Base-by-base conservation (phyloP, 164 flowering plant species). In the Aristolochia contorta region DNA sequence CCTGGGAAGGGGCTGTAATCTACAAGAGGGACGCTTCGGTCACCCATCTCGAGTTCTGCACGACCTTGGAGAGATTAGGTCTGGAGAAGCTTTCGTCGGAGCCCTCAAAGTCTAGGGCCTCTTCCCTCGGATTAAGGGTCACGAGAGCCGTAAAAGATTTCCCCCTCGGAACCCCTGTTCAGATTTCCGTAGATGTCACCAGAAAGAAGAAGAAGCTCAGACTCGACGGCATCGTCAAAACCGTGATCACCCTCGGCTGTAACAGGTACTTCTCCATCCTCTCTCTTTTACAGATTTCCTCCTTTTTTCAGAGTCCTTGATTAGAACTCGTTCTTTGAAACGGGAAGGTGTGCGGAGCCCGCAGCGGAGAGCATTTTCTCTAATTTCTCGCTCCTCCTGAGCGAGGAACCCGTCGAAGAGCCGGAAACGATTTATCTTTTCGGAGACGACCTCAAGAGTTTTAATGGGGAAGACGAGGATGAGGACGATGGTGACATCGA, bases 1-100 rank as follows among this genome's bases (percentile, higher is more conserved):
- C 97, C 16, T 94, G 99, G 99, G 96, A 86, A 75, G 99, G 95
- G 18, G 95, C 99, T 0, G 55, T 94, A 59, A 37, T 84, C 53
- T 94, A 86, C 68, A 82, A 65, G 74, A 80, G 96, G 62, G 79
- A 84, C 65, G 57, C 95, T 37, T 69, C 85, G 0, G 53, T 75
- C 25, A 47, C 86, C 21, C 97, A 91, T 67, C 19, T 88, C 54
- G 99, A 94, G 70, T 87, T 83, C 63, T 86, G 99, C 67, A 94
- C 99, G 4, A 91, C 99, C 12, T 74, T 94, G 21, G 99, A 94
- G 74, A 80, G 96, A 70, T 77, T 93, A 57, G 99, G 97, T 15
- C 71, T 93, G 30, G 91, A 72, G 24, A 73, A 71, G 20, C 70
- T 80, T 56, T 90, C 99, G 1, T 75, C 84, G 6, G 82, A 80